Percentiles rank a stretch among this genome's conserved stretches.
Evolutionary conservation across 345 rosid genomes (phyloP).

Genomic region (Punica granatum): DNA sequence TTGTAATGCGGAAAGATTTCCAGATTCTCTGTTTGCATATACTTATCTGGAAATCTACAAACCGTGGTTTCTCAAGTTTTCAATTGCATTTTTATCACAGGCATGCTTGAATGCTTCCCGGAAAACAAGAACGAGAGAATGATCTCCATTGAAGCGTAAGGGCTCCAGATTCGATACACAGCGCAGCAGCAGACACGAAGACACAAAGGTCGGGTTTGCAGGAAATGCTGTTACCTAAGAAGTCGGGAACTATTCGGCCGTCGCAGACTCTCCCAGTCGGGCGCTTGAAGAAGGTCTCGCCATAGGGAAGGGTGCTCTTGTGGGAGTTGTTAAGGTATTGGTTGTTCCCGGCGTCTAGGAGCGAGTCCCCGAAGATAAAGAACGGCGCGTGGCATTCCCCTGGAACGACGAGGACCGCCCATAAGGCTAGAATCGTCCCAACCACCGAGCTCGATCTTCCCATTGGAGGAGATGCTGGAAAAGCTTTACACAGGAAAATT

Average conservation of each 20-base stretch:
- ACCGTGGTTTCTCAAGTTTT: too few species aligned
- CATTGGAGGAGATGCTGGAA: neutral
- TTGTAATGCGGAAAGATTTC: too few species aligned
- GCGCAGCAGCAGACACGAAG: too few species aligned
- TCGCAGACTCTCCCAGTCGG: constrained; percentile 12
- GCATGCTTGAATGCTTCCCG: too few species aligned
- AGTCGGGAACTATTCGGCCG: constrained; percentile 9
- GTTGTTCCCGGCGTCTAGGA: constrained; percentile 9
- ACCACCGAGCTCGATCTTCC: neutral
- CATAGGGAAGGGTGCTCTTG: constrained; percentile 7
- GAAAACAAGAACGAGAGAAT: too few species aligned
- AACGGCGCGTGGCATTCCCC: constrained; percentile 4
- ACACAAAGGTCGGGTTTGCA: too few species aligned
- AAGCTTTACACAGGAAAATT: too few species aligned
- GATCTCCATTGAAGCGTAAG: neutral
- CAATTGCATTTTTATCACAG: too few species aligned
- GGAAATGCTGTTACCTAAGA: constrained; percentile 17
- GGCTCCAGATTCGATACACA: neutral
- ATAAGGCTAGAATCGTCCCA: neutral
- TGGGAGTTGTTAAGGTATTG: constrained; percentile 1
- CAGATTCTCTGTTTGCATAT: too few species aligned
- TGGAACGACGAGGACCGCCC: constrained; percentile 2
- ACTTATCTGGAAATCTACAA: too few species aligned
- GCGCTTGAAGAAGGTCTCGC: constrained; percentile 19
- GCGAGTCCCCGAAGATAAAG: constrained; percentile 14